Evolutionary conservation across 371 early-diverging fungal genomes (phyloP).

Genomic region (Haplosporangium sp.): DNA sequence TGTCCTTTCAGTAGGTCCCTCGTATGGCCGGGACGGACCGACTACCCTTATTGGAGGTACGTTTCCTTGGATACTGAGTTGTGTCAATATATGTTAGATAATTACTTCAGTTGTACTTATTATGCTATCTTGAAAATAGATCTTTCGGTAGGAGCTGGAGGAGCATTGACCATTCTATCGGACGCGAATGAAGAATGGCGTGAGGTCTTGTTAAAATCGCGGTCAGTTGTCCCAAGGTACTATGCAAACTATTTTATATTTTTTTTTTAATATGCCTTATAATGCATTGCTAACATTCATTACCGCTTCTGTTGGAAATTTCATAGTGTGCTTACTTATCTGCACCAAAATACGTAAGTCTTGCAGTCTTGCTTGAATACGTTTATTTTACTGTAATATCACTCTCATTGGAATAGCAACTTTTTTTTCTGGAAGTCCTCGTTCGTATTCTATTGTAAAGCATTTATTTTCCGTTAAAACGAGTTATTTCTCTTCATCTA

Average conservation of each 20-base stretch:
- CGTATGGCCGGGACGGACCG: slow-evolving; percentile 27
- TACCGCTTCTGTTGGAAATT: not conserved
- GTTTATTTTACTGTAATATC: not conserved
- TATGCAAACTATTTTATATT: not conserved
- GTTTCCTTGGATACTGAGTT: not conserved
- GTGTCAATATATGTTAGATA: no score
- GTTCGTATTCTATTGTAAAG: not conserved
- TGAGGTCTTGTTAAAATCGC: slow-evolving; percentile 78
- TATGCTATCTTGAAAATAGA: slow-evolving; percentile 38
- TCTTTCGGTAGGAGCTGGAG: slow-evolving; percentile 92
- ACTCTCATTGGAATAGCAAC: not conserved
- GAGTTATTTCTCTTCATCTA: not conserved
- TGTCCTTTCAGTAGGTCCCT: slow-evolving; percentile 23
- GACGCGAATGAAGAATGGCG: slow-evolving; percentile 89
- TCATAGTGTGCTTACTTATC: slow-evolving; percentile 25
- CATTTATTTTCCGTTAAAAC: not conserved
- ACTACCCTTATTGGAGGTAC: slow-evolving; percentile 28
- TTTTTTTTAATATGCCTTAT: not conserved
- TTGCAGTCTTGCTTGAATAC: not conserved
- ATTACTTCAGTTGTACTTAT: not conserved
- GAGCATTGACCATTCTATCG: slow-evolving; percentile 90
- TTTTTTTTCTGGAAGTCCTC: not conserved
- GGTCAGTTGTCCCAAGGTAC: slow-evolving; percentile 75
- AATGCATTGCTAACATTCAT: not conserved
- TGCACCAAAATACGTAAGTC: slow-evolving; percentile 21